Evolutionary conservation across 768 basidiomycete genomes (phyloP), one percentile per base, ranked within the genome.

Genomic region (Hirschioporus abietinus): DNA sequence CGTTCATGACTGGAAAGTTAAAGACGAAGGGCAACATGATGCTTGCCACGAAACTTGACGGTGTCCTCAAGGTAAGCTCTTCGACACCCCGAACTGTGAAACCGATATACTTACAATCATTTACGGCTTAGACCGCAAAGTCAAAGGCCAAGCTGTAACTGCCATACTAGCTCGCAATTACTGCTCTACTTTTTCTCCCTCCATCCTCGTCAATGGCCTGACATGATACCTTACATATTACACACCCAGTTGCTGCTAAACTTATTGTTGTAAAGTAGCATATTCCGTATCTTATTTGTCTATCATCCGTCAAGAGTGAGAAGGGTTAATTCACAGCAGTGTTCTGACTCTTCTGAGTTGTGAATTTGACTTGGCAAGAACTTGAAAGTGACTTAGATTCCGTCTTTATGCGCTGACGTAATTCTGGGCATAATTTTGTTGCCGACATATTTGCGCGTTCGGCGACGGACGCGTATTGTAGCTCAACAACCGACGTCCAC

Each of bases 11-110:
- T 7, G 95, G 95, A 30, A 92, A 92, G 74, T 85, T 97, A 63
- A 96, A 96, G 85, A 90, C 92, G 18, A 90, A 85, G 75, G 94
- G 93, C 65, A 95, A 95, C 78, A 88, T 95, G 77, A 95, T 96
- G 93, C 85, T 96, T 68, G 93, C 92, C 0, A 96, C 93, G 26
- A 98, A 96, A 77, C 90, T 97, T 36, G 90, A 91, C 70, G 81
- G 79, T 10, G 84, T 98, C 17, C 83, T 98, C 63, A 92, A 91
- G 85, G 93, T 92, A 65, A 64, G 82, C 71, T 59, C n/a, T 58
- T 24, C 42, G 15, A 1, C 15, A 15, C 67, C 57, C 57, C 20
- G 63, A 27, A 23, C 34, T 65, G 34, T 70, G 52, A 17, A 17
- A 23, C 17, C 30, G n/a, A 27, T 36, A 10, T 25, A 17, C 59